phyloP scores from a whole-genome alignment of 345 rosid species.

The Eucalyptus sp. region DNA sequence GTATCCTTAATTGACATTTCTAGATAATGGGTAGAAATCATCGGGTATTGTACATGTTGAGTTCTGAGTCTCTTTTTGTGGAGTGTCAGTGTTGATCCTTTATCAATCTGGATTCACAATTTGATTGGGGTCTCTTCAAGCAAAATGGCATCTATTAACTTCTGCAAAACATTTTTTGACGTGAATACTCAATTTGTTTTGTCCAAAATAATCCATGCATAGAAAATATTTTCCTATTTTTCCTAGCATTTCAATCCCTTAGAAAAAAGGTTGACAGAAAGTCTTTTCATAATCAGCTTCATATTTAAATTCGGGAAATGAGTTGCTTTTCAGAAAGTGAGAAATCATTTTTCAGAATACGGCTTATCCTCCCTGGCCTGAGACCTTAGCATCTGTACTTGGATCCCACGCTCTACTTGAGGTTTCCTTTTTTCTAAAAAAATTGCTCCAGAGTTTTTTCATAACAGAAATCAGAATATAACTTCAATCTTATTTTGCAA shows the following conservation, averaged over 20 bases:
- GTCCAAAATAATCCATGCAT: not conserved
- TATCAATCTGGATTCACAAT: not conserved
- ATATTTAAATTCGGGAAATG: not conserved
- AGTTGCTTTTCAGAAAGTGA: not conserved
- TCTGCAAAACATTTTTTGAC: not conserved
- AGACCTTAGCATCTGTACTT: not conserved
- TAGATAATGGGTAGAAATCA: not conserved
- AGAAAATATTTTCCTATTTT: not conserved
- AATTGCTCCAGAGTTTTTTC: not conserved
- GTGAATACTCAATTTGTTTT: not conserved
- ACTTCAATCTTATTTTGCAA: not conserved
- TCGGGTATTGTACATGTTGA: not conserved
- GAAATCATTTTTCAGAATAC: not conserved
- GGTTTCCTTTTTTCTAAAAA: not conserved
- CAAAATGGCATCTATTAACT: not conserved
- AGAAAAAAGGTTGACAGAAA: not conserved
- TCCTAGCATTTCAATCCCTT: not conserved
- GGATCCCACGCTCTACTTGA: not conserved
- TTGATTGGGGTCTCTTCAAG: not conserved
- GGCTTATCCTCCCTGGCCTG: fast-evolving
- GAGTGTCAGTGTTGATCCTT: not conserved
- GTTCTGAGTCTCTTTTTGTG: not conserved
- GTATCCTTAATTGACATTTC: not conserved
- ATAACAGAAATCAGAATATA: not conserved
- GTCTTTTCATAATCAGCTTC: not conserved